phyloP scores from a whole-genome alignment of 352 stramenopile species.

The Pythium dissotocum region DNA sequence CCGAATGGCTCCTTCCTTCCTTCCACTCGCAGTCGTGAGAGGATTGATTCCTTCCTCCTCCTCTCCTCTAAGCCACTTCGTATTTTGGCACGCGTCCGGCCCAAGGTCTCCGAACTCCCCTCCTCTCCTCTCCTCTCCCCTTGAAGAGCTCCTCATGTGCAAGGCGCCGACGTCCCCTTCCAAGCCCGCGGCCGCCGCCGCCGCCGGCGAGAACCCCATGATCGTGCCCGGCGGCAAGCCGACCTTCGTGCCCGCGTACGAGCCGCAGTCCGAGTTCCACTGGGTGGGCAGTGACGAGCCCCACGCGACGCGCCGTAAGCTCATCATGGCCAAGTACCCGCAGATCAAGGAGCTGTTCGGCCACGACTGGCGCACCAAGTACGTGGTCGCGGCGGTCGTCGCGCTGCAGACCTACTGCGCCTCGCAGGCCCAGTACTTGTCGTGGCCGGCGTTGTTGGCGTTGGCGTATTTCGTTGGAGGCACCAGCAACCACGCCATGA shows the following conservation, averaged over 20 bases:
- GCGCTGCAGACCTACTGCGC: conserved; percentile 82
- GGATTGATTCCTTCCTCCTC: too few relatives aligned
- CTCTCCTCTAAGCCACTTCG: conserved; percentile 16
- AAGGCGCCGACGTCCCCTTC: conserved; percentile 34
- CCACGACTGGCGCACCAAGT: conserved; percentile 84
- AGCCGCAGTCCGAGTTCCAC: conserved; percentile 72
- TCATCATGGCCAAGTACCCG: conserved; percentile 88
- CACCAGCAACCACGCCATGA: conserved; percentile 94
- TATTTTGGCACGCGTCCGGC: conserved; percentile 12
- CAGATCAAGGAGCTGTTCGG: conserved; percentile 91
- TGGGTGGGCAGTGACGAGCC: conserved; percentile 86
- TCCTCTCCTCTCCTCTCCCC: too few relatives aligned
- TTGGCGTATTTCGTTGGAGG: conserved; percentile 89
- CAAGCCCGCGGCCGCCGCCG: conserved; percentile 36
- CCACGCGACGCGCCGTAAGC: conserved; percentile 81
- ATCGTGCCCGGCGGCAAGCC: conserved; percentile 32
- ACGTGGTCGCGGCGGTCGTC: conserved; percentile 76
- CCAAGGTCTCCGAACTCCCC: conserved; percentile 14
- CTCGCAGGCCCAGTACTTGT: conserved; percentile 61
- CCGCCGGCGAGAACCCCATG: conserved; percentile 40
- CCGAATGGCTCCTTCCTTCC: too few relatives aligned
- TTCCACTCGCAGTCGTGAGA: too few relatives aligned
- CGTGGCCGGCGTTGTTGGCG: conserved; percentile 58
- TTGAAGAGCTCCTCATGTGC: conserved; percentile 24
- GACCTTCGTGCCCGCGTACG: conserved; percentile 49